phyloP scores from a whole-genome alignment of 1,284 basidiomycete species.

The Tilletia horrida region DNA sequence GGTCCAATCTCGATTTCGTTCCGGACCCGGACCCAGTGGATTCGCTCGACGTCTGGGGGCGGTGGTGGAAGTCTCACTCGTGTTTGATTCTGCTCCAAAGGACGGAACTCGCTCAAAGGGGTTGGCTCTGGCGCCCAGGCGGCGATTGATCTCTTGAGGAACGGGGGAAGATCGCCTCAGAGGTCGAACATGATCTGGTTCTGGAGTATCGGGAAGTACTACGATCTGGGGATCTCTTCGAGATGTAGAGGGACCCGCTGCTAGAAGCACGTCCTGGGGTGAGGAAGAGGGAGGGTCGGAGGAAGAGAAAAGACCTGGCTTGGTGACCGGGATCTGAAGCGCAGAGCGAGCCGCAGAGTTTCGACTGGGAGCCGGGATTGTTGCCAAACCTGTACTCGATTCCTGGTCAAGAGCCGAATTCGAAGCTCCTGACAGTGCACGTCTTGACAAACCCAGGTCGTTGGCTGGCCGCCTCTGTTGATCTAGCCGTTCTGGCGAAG shows the following conservation, averaged over 20 bases:
- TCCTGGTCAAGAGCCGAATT: no score
- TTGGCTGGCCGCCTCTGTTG: neutral
- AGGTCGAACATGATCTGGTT: neutral
- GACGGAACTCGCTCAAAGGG: neutral
- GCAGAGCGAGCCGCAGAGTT: neutral
- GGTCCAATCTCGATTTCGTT: no score
- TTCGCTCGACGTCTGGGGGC: no score
- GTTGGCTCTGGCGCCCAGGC: neutral
- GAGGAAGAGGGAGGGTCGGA: constrained; percentile 18
- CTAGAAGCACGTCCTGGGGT: neutral
- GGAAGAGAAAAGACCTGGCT: constrained; percentile 18
- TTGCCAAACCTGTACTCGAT: no score
- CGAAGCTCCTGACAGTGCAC: neutral
- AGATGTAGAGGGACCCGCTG: neutral
- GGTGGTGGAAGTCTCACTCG: no score
- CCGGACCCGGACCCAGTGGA: no score
- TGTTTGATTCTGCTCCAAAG: no score
- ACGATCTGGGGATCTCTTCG: neutral
- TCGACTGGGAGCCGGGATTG: no score
- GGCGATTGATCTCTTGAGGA: no score
- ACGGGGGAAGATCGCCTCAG: no score
- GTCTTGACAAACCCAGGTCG: neutral
- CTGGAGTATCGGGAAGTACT: neutral
- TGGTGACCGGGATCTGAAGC: constrained; percentile 2
- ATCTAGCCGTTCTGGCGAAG: neutral